A percentile compares a stretch with the other conserved stretches of the same genome.
These are phyloP conservation scores for Fusarium sp. DNA, from an alignment of 2,329 filamentous ascomycete species.

Conservation along the genomic window DNA sequence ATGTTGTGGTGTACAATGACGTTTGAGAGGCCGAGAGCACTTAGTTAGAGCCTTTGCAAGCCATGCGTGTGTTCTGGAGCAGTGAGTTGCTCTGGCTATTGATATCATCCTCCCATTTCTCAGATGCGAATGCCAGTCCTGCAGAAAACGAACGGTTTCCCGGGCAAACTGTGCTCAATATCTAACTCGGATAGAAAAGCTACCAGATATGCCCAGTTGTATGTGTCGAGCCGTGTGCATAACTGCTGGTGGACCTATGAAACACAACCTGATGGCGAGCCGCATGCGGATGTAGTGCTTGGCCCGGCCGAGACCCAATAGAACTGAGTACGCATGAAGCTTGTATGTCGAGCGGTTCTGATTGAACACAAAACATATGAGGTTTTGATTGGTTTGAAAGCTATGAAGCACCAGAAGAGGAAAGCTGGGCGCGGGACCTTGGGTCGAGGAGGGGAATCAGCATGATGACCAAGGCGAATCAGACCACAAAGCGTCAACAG, in stretches of 20 bases:
- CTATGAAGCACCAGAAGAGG: slow-evolving; percentile 7
- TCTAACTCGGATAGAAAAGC: slow-evolving; percentile 4
- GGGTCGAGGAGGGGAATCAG: slow-evolving; percentile 2
- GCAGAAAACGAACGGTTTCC: slow-evolving; percentile 4
- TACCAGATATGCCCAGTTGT: background rate
- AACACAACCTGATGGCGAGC: slow-evolving; percentile 41
- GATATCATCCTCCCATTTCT: background rate
- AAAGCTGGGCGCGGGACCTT: slow-evolving; percentile 8
- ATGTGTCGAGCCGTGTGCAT: slow-evolving; percentile 32
- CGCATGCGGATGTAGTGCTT: slow-evolving; percentile 34
- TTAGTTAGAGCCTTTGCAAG: slow-evolving; percentile 27
- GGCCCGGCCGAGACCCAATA: slow-evolving; percentile 30
- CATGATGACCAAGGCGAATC: background rate
- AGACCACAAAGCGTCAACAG: background rate
- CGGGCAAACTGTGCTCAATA: slow-evolving; percentile 5
- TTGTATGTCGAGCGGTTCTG: slow-evolving; percentile 7
- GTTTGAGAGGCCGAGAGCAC: slow-evolving; percentile 27
- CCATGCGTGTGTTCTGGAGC: background rate
- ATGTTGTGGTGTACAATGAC: slow-evolving; percentile 42
- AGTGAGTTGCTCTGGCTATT: slow-evolving; percentile 9
- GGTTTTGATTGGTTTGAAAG: slow-evolving; percentile 12
- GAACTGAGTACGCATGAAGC: slow-evolving; percentile 20
- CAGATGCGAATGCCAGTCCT: background rate
- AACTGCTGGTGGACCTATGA: slow-evolving; percentile 26
- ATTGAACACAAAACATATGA: slow-evolving; percentile 22